Evolutionary conservation across 495 filamentous ascomycete genomes (phyloP).

Genomic region (Aspergillus kassunensis): DNA sequence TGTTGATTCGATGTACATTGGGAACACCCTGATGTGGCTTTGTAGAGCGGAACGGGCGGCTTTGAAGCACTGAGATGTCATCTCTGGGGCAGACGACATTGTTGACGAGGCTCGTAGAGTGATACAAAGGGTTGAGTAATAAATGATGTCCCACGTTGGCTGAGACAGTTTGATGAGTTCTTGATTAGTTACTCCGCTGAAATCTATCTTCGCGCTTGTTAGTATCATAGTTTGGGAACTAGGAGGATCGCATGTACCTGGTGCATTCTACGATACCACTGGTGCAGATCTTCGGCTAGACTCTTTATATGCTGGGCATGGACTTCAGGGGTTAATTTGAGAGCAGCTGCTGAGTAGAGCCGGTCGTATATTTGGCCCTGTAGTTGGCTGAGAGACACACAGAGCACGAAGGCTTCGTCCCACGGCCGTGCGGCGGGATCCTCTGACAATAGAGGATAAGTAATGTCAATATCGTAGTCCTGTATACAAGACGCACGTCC

Average conservation of each 20-base stretch:
- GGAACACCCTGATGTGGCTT: constrained; percentile 18
- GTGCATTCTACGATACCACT: constrained; percentile 11
- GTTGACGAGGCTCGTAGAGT: constrained; percentile 15
- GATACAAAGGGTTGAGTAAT: constrained; percentile 15
- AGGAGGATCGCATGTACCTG: constrained; percentile 1
- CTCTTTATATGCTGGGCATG: constrained; percentile 7
- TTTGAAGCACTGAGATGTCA: constrained; percentile 17
- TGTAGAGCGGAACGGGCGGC: constrained; percentile 17
- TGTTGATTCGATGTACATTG: constrained; percentile 6
- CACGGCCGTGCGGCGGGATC: constrained; percentile 15
- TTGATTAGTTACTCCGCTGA: constrained; percentile 3
- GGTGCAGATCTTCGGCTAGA: constrained; percentile 3
- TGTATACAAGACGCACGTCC: constrained; percentile 22
- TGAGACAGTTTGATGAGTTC: constrained; percentile 6
- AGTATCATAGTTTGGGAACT: background rate
- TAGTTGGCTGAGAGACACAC: constrained; percentile 11
- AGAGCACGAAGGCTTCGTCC: constrained; percentile 17
- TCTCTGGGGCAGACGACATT: constrained; percentile 4
- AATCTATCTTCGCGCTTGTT: constrained; percentile 6
- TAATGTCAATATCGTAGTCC: constrained; percentile 21
- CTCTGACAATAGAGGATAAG: constrained; percentile 5
- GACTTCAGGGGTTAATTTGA: constrained; percentile 3
- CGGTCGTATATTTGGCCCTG: constrained; percentile 20
- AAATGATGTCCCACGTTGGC: constrained; percentile 17
- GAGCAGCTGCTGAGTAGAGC: constrained; percentile 16